A percentile compares a stretch with the other conserved stretches of the same genome.
Evolutionary conservation across 2,329 filamentous ascomycete species (phyloP).

Genomic region (Stagonosporopsis rhizophila): DNA sequence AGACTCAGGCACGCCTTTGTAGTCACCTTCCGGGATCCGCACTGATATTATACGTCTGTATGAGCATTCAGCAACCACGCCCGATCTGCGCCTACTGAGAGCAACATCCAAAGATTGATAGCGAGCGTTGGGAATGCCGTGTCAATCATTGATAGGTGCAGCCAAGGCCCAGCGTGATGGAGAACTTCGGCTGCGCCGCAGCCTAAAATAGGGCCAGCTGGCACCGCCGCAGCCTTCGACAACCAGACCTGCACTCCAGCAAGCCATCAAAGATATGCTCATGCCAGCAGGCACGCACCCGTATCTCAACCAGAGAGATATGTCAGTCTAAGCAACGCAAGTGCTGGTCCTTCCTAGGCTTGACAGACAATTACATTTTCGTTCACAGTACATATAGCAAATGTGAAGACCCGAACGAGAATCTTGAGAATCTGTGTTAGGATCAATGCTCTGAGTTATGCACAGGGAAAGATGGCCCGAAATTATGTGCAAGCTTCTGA

Average conservation of each 20-base stretch:
- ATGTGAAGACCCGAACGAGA: background rate
- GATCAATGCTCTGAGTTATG: background rate
- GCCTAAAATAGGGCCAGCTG: background rate
- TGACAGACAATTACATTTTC: background rate
- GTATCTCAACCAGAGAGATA: no score
- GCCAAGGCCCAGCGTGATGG: conserved; percentile 1
- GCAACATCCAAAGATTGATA: background rate
- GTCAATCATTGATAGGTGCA: background rate
- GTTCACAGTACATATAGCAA: background rate
- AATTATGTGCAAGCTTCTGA: conserved; percentile 4
- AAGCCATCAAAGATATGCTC: conserved; percentile 2
- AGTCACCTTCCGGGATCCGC: background rate
- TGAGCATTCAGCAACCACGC: background rate
- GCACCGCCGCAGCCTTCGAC: conserved; percentile 1
- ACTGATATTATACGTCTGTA: background rate
- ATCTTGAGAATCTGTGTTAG: background rate
- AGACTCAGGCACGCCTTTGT: background rate
- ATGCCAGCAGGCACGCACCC: no score
- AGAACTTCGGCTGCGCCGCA: conserved; percentile 12
- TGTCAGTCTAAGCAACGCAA: no score
- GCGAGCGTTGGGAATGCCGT: background rate
- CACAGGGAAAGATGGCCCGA: background rate
- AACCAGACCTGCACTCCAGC: conserved; percentile 1
- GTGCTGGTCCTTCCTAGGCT: background rate
- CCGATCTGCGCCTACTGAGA: background rate